Conservation (phyloP, 768 basidiomycete genomes). For the Russula lepida region DNA sequence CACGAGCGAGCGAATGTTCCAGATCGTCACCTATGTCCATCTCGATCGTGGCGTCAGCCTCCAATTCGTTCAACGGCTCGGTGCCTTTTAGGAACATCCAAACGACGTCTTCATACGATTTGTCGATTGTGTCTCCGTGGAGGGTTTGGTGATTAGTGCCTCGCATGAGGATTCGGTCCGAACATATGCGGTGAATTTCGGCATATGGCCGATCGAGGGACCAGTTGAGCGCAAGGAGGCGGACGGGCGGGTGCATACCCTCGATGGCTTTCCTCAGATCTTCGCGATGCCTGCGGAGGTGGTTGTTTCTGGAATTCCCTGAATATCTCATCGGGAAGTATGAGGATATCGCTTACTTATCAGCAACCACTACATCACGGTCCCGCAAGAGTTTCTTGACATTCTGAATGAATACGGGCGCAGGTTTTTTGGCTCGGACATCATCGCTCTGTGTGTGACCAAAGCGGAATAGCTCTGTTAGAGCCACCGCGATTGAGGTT, state of each 20-base stretch:
- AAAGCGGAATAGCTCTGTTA: constrained; percentile 72
- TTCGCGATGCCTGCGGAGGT: constrained; percentile 15
- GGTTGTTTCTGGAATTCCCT: constrained; percentile 56
- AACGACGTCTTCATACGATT: constrained; percentile 71
- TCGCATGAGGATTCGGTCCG: constrained; percentile 61
- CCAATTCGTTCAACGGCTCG: constrained; percentile 50
- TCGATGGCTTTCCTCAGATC: constrained; percentile 51
- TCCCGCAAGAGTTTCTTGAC: constrained; percentile 51
- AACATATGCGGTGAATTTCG: constrained; percentile 50
- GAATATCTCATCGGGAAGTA: neutral
- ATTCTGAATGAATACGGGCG: constrained; percentile 60
- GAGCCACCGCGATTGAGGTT: constrained; percentile 54
- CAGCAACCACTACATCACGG: constrained; percentile 81
- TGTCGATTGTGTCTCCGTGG: constrained; percentile 42
- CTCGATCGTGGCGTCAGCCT: constrained; percentile 63
- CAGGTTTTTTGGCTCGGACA: constrained; percentile 39
- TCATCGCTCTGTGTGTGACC: constrained; percentile 95
- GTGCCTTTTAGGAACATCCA: constrained; percentile 64
- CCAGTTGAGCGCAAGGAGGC: constrained; percentile 48
- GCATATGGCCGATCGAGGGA: neutral
- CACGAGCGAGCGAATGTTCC: constrained; percentile 46
- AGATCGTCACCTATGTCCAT: constrained; percentile 53
- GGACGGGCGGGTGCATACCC: constrained; percentile 44
- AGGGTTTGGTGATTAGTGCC: constrained; percentile 85
- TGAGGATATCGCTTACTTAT: constrained; percentile 37